These are phyloP conservation scores for Dendrobium officinale DNA, from an alignment of 106 monocot species.

Conservation along the genomic window DNA sequence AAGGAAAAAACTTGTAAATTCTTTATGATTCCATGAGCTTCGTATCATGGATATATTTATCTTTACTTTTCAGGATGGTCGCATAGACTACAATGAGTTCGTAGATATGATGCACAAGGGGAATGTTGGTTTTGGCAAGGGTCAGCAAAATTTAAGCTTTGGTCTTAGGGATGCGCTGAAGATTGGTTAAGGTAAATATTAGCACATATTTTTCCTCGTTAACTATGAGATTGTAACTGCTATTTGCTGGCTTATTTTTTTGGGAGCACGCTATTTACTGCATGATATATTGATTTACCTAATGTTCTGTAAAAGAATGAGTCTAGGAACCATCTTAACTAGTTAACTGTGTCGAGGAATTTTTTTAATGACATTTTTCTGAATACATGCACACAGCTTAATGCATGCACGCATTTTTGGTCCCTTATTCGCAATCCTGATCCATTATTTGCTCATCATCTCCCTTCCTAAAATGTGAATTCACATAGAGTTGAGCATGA, in stretches of 20 bases:
- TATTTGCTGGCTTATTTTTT: neutral
- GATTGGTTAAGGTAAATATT: constrained; percentile 5
- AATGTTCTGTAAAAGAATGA: neutral
- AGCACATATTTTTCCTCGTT: neutral
- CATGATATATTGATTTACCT: neutral
- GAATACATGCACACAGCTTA: too few relatives aligned
- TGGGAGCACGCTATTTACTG: neutral
- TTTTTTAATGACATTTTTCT: neutral
- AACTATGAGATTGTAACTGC: neutral
- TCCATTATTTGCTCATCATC: too few relatives aligned
- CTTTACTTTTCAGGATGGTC: constrained; percentile 21
- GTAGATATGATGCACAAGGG: constrained; percentile 38
- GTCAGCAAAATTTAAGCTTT: constrained; percentile 15
- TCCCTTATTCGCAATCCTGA: too few relatives aligned
- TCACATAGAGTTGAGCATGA: too few relatives aligned
- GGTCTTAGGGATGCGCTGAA: constrained; percentile 27
- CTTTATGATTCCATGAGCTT: neutral
- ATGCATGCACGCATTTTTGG: too few relatives aligned
- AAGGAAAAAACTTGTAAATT: neutral
- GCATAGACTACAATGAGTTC: constrained; percentile 40
- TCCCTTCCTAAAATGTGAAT: too few relatives aligned
- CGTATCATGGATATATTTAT: neutral
- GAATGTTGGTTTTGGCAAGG: constrained; percentile 22
- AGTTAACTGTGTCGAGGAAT: neutral
- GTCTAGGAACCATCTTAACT: neutral